A percentile compares a stretch with the other conserved stretches of the same genome.
phyloP scores from a whole-genome alignment of 495 filamentous ascomycete species.

The Neurospora terricola region DNA sequence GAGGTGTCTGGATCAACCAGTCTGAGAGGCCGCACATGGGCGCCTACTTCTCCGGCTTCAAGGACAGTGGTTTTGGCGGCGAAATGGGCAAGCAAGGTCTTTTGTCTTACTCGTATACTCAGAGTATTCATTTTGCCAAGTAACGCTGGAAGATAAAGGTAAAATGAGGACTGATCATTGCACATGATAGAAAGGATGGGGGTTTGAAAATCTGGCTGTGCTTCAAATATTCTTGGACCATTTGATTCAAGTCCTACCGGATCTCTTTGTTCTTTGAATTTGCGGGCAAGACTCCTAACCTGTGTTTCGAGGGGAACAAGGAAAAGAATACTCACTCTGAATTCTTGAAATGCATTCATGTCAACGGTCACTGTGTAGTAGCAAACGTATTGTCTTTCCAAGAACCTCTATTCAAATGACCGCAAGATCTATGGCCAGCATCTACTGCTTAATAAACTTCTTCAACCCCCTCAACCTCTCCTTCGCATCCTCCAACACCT shows the following conservation, averaged over 20 bases:
- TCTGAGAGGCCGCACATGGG: conserved; percentile 39
- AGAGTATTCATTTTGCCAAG: conserved; percentile 36
- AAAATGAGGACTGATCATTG: not conserved
- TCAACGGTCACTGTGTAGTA: not conserved
- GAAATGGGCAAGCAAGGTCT: conserved; percentile 53
- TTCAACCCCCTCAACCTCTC: conserved; percentile 77
- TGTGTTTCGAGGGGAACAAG: not conserved
- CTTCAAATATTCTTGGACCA: not conserved
- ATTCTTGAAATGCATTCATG: not conserved
- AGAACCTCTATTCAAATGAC: not conserved
- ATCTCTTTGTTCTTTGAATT: too few species aligned
- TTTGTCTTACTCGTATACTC: conserved; percentile 49
- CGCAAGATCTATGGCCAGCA: not conserved
- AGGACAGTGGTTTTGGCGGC: conserved; percentile 55
- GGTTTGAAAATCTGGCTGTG: not conserved
- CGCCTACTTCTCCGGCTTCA: conserved; percentile 53
- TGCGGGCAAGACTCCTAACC: not conserved
- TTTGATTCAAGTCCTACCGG: not conserved
- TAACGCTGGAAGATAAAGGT: not conserved
- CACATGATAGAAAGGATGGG: not conserved
- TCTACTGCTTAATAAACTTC: conserved; percentile 51
- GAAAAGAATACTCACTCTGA: not conserved
- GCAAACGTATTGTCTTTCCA: not conserved
- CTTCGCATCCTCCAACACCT: conserved; percentile 81
- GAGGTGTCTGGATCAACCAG: conserved; percentile 50